phyloP scores from a whole-genome alignment of 139 green algal genomes.

The Raphidocelis subcapitata region DNA sequence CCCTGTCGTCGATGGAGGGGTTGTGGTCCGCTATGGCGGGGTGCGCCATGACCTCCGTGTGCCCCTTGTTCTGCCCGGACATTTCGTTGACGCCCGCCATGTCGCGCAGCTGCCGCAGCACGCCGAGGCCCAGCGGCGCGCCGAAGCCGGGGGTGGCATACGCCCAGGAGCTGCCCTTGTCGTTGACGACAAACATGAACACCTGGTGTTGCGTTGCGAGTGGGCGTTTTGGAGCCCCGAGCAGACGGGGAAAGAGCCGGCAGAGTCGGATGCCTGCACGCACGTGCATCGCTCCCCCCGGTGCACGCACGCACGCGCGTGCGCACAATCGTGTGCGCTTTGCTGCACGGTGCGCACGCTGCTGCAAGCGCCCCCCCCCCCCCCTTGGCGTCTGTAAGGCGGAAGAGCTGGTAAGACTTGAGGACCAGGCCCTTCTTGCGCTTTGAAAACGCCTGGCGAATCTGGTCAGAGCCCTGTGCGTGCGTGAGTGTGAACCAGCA shows the following conservation, averaged over 20 bases:
- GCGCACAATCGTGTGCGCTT: too few species aligned
- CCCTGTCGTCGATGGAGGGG: background rate
- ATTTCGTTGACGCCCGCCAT: conserved; percentile 27
- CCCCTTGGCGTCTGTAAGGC: conserved; percentile 56
- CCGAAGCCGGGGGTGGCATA: conserved; percentile 58
- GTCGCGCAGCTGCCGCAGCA: conserved; percentile 46
- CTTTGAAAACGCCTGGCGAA: conserved; percentile 62
- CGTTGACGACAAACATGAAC: conserved; percentile 64
- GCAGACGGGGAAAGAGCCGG: background rate
- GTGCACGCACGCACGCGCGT: too few species aligned
- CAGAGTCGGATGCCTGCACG: too few species aligned
- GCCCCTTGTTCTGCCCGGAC: conserved; percentile 4
- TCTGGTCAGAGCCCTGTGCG: conserved; percentile 55
- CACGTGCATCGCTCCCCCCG: too few species aligned
- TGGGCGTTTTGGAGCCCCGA: background rate
- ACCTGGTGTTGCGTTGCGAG: conserved; percentile 48
- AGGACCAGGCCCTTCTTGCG: conserved; percentile 58
- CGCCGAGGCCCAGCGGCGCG: conserved; percentile 14
- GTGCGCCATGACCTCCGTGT: conserved; percentile 47
- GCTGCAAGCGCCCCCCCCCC: too few species aligned
- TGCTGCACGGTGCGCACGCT: too few species aligned
- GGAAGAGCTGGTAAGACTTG: conserved; percentile 61
- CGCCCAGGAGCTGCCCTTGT: conserved; percentile 62
- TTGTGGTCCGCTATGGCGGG: conserved; percentile 21
- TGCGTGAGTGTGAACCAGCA: background rate